Percentiles rank a stretch among this genome's conserved stretches.
These are phyloP conservation scores for Bertia moriformis DNA, from an alignment of 2,329 filamentous ascomycete genomes.

Conservation along the genomic window DNA sequence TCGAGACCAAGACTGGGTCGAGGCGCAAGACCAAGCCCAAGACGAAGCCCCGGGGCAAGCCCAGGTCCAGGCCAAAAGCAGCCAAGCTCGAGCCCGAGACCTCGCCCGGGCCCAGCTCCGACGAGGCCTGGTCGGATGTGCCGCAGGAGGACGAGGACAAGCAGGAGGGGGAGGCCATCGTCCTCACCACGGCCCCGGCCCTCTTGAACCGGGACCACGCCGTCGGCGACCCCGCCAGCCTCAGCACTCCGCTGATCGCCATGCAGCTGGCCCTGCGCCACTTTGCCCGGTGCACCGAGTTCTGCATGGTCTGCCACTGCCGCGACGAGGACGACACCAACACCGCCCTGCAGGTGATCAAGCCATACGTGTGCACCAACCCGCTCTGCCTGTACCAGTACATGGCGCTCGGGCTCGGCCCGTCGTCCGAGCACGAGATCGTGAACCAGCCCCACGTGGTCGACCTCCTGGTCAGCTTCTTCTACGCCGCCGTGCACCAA, in stretches of 20 bases:
- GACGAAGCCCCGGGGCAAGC: no score
- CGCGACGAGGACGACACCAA: conserved; percentile 43
- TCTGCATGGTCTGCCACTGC: conserved; percentile 73
- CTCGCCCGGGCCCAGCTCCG: neutral
- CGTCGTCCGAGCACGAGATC: conserved; percentile 75
- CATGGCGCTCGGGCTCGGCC: conserved; percentile 68
- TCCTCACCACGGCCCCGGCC: conserved; percentile 8
- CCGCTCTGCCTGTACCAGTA: conserved; percentile 76
- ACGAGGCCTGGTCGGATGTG: conserved; percentile 6
- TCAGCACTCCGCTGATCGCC: conserved; percentile 37
- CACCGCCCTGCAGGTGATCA: conserved; percentile 57
- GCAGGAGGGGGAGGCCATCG: conserved; percentile 3
- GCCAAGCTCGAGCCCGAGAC: no score
- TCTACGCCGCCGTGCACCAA: conserved; percentile 41
- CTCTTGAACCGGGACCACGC: conserved; percentile 15
- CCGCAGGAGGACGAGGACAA: conserved; percentile 3
- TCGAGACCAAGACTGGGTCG: no score
- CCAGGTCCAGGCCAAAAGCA: no score
- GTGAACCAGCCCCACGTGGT: conserved; percentile 66
- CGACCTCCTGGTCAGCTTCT: conserved; percentile 72
- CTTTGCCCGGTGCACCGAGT: conserved; percentile 68
- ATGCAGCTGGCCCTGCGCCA: conserved; percentile 70
- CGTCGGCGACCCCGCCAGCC: conserved; percentile 7
- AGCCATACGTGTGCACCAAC: conserved; percentile 65
- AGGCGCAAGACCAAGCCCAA: no score